Base-by-base conservation (phyloP, 2,329 filamentous ascomycete genomes). In the Claviceps purpurea region DNA sequence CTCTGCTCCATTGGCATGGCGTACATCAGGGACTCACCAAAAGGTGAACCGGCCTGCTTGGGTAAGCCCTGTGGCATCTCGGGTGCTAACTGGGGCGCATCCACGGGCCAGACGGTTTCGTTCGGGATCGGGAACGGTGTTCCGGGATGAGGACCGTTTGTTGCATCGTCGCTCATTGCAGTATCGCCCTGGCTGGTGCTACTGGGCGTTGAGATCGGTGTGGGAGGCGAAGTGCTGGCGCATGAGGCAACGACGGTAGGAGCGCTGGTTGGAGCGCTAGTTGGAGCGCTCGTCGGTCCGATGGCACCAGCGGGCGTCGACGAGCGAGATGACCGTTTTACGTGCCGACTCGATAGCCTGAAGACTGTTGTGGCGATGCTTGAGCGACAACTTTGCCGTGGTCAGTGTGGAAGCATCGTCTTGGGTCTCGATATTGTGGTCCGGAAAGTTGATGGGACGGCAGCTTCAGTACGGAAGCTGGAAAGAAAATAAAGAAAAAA, bases 111-210 rank as follows among this genome's bases (percentile, higher is more conserved):
- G 24, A 62, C 60, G 10, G 58, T 59, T 53, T 69, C 68, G 50
- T 65, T 66, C 16, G 69, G 69, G 45, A 71, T 70, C 3, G 63
- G 63, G 56, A 68, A 68, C 4, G 68, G 68, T 11, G 69, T 71
- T 49, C 68, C 69, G 1, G 69, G 69, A 54, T 71, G 69, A 54
- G 65, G 69, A 2, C 67, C 68, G 49, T 58, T 55, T 30, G 61
- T 59, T 40, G 58, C 52, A 47, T 69, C 66, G 47, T 69, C 66
- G 16, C 56, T 59, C 59, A 70, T 68, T 56, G 66, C 59, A 0
- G 63, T 61, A 46, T 61, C 60, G 5, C 59, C 60, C 39, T 39
- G 49, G n/a, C 48, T 41, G 34, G 20, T 48, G 20, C 45, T 41
- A 20, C 38, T 24, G 37, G 44, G 40, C n/a, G 14, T 39, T 20